Evolutionary conservation across 768 basidiomycete species (phyloP).

Genomic region (Mycena vulgaris): DNA sequence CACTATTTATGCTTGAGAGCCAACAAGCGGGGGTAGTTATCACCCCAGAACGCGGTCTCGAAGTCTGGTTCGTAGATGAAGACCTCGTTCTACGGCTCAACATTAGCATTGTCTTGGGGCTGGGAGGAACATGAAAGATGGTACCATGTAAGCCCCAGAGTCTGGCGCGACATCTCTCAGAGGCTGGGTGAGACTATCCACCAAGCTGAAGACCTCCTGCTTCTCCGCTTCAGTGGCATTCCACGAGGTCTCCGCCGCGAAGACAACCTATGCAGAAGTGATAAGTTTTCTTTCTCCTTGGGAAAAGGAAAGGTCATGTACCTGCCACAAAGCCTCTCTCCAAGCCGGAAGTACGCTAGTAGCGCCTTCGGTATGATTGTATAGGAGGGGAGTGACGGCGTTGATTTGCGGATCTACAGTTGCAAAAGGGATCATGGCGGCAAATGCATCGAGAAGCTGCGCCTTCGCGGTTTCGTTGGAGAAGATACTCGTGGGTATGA

Average conservation of each 20-base stretch:
- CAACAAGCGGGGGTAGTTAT: conserved; percentile 50
- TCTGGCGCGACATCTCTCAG: conserved; percentile 22
- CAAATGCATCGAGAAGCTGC: conserved; percentile 29
- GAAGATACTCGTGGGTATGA: conserved; percentile 41
- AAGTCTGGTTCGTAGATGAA: conserved; percentile 40
- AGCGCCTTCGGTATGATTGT: conserved; percentile 26
- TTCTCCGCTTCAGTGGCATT: conserved; percentile 23
- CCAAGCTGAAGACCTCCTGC: conserved; percentile 17
- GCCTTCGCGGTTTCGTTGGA: conserved; percentile 37
- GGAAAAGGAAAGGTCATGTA: conserved; percentile 25
- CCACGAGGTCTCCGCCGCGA: conserved; percentile 22
- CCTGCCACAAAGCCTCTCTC: conserved; percentile 41
- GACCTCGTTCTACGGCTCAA: conserved; percentile 18
- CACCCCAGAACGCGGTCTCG: conserved; percentile 52
- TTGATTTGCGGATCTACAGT: conserved; percentile 26
- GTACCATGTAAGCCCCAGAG: conserved; percentile 24
- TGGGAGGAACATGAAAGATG: conserved; percentile 16
- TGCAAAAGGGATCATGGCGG: conserved; percentile 36
- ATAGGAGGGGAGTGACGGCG: conserved; percentile 30
- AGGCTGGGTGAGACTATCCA: conserved; percentile 14
- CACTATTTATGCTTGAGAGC: conserved; percentile 54
- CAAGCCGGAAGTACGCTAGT: conserved; percentile 39
- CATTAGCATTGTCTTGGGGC: conserved; percentile 11
- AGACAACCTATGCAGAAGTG: conserved; percentile 23
- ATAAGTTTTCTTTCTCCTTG: conserved; percentile 24